phyloP scores from a whole-genome alignment of 495 filamentous ascomycete species.

The Tuber borchii region DNA sequence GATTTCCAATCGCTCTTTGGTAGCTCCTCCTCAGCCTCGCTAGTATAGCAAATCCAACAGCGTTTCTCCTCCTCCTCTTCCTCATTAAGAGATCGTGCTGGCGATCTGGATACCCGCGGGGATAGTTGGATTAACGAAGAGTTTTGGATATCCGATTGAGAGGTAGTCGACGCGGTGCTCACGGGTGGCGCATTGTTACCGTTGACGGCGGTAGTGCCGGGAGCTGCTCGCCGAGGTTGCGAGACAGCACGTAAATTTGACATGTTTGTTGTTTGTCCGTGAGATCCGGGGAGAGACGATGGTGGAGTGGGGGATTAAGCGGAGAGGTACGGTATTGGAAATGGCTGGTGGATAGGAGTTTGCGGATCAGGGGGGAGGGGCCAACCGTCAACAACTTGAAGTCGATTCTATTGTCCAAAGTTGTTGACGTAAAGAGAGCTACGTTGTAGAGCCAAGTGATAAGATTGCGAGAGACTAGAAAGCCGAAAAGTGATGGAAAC shows the following conservation, averaged over 20 bases:
- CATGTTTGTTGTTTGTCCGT: conserved; percentile 8
- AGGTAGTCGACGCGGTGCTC: conserved; percentile 11
- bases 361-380: not conserved
- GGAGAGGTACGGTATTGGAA: not conserved
- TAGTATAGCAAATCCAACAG: conserved; percentile 88
- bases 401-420: not conserved
- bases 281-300: not conserved
- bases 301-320: not conserved
- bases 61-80: conserved; percentile 44
- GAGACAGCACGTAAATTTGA: conserved; percentile 30
- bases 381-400: not conserved
- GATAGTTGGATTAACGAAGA: conserved; percentile 31
- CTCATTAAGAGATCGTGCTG: conserved; percentile 15
- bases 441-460: conserved; percentile 1
- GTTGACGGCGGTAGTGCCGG: conserved; percentile 16
- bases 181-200: not conserved
- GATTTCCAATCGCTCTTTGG: conserved; percentile 67
- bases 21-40: conserved; percentile 70
- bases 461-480: not conserved
- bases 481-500: not conserved
- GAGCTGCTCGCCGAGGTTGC: conserved; percentile 22
- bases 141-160: conserved; percentile 32
- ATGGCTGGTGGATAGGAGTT: not conserved
- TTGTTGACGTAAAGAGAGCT: not conserved
- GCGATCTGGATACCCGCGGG: conserved; percentile 18